Percentiles rank a stretch among this genome's conserved stretches.
phyloP scores from a whole-genome alignment of 179 eudicot genomes.

The Beta macrorhiza region DNA sequence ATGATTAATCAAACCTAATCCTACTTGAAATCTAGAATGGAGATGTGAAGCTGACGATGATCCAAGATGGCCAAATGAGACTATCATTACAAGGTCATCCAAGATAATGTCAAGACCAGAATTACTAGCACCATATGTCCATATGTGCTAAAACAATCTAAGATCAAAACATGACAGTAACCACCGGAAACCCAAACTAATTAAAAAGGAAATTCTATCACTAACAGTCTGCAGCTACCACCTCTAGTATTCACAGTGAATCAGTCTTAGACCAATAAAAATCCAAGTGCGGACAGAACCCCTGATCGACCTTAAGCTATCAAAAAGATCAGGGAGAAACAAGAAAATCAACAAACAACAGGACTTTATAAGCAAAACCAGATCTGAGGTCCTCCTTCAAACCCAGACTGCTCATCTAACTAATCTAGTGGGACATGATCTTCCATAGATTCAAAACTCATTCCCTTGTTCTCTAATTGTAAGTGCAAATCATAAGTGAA shows the following conservation, averaged over 20 bases:
- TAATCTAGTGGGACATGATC: neutral
- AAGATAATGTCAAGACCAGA: neutral
- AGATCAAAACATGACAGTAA: no score
- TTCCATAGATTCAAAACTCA: neutral
- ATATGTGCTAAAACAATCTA: neutral
- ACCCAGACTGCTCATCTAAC: neutral
- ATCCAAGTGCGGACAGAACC: neutral
- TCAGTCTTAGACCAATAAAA: neutral
- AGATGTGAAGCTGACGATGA: neutral
- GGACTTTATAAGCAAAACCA: neutral
- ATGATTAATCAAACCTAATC: slow-evolving; percentile 5
- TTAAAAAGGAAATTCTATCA: neutral
- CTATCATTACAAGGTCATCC: neutral
- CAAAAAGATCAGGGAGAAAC: neutral
- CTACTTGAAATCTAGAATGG: neutral
- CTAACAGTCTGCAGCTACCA: neutral
- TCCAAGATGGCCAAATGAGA: neutral
- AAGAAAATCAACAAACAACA: neutral
- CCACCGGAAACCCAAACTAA: neutral
- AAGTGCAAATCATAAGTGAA: neutral
- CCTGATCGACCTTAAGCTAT: neutral
- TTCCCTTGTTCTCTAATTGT: no score
- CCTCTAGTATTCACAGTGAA: neutral
- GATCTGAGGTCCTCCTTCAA: neutral
- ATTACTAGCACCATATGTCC: neutral